phyloP scores from a whole-genome alignment of 306 rosid genomes.

The Prunus mongolica region DNA sequence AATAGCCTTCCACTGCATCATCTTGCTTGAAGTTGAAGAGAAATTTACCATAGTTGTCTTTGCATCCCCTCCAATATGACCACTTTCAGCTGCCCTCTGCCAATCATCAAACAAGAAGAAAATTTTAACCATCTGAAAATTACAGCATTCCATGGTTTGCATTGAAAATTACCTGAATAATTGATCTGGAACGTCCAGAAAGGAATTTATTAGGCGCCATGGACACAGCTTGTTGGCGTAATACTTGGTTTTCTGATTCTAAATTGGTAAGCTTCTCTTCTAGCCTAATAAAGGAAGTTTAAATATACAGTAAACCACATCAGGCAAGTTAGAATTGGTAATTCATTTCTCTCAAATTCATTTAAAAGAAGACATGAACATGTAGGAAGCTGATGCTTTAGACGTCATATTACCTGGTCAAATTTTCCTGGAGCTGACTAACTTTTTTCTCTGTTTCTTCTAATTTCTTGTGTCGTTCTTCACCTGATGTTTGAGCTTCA shows the following conservation, averaged over 20 bases:
- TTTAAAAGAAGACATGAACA: background rate
- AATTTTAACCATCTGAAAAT: slow-evolving; percentile 11
- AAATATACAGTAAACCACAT: slow-evolving; percentile 32
- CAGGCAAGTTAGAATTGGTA: slow-evolving; percentile 10
- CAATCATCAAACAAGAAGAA: slow-evolving; percentile 31
- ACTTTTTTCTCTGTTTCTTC: slow-evolving; percentile 73
- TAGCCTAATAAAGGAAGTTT: slow-evolving; percentile 55
- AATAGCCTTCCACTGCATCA: background rate
- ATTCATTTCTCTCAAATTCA: background rate
- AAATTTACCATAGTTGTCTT: slow-evolving; percentile 55
- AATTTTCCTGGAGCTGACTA: slow-evolving; percentile 68
- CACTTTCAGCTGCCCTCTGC: slow-evolving; percentile 74
- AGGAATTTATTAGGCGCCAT: slow-evolving; percentile 86
- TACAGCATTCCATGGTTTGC: slow-evolving; percentile 15
- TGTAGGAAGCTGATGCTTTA: slow-evolving; percentile 8
- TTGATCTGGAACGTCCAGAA: slow-evolving; percentile 78
- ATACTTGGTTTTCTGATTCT: slow-evolving; percentile 85
- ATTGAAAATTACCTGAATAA: slow-evolving; percentile 53
- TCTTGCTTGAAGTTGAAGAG: slow-evolving; percentile 5
- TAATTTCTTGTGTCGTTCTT: slow-evolving; percentile 44
- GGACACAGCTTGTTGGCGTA: slow-evolving; percentile 88
- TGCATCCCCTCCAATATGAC: slow-evolving; percentile 57
- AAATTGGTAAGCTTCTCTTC: slow-evolving; percentile 77
- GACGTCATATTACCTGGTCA: slow-evolving; percentile 56
- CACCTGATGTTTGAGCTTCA: slow-evolving; percentile 47